Evolutionary conservation across 345 rosid species (phyloP).

Genomic region (Cochlearia excelsa): DNA sequence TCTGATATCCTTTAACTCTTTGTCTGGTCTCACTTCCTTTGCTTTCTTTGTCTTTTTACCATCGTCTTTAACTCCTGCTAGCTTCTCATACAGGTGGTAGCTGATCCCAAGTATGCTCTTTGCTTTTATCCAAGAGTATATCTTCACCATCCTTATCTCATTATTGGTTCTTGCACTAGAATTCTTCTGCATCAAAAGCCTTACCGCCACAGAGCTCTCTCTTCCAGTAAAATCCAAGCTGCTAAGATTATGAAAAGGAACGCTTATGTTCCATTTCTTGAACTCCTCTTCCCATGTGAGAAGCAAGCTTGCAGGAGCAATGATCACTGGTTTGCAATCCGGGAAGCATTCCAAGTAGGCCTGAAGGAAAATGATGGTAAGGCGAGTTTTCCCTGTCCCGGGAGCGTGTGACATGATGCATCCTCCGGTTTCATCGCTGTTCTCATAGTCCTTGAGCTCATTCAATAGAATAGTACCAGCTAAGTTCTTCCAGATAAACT

Average conservation of each 20-base stretch:
- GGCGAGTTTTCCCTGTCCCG: conserved; percentile 82
- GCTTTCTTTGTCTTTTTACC: conserved; percentile 23
- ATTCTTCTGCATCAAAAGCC: conserved; percentile 17
- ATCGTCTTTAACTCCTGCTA: conserved; percentile 41
- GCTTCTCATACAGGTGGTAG: conserved; percentile 55
- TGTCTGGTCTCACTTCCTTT: conserved; percentile 6
- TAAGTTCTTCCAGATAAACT: conserved; percentile 70
- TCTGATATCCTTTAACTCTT: conserved; percentile 34
- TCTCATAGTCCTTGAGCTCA: conserved; percentile 40
- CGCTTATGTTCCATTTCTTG: conserved; percentile 53
- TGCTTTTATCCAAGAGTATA: conserved; percentile 57
- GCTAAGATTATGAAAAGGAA: conserved; percentile 62
- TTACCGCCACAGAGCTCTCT: conserved; percentile 38
- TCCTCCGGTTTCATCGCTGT: conserved; percentile 42
- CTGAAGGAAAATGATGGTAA: conserved; percentile 61
- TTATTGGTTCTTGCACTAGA: conserved; percentile 5
- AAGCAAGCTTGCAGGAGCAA: conserved; percentile 72
- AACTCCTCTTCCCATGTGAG: conserved; percentile 87
- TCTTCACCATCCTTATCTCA: conserved; percentile 48
- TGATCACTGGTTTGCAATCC: conserved; percentile 56
- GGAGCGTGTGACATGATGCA: conserved; percentile 88
- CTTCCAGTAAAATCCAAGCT: conserved; percentile 42
- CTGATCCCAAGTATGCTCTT: conserved; percentile 61
- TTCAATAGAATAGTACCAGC: conserved; percentile 55
- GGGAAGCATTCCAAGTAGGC: conserved; percentile 47